A percentile compares a stretch with the other conserved stretches of the same genome.
Conservation (phyloP, 2,329 filamentous ascomycete species). For the Calonectria hawksworthii region DNA sequence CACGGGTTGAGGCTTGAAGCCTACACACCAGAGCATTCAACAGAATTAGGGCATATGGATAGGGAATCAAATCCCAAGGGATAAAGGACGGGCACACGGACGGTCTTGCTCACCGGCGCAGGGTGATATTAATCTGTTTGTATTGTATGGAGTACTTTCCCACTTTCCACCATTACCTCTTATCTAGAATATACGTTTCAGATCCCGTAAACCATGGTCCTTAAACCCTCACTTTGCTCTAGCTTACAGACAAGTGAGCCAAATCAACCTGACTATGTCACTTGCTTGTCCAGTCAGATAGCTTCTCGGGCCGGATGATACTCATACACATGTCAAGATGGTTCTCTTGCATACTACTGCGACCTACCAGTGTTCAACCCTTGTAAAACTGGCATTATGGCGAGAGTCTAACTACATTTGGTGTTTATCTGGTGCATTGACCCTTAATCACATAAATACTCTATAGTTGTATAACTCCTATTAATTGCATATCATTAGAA, state of each 20-base stretch:
- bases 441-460: neutral
- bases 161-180: neutral
- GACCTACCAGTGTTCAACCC: neutral
- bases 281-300: neutral
- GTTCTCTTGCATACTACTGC: neutral
- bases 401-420: neutral
- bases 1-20: neutral
- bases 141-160: slow-evolving; percentile 25
- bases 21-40: neutral
- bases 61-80: neutral
- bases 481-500: neutral
- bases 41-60: slow-evolving; percentile 4
- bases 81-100: slow-evolving; percentile 11
- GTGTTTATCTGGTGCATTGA: neutral
- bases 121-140: slow-evolving; percentile 19
- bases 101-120: slow-evolving; percentile 17
- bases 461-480: no score
- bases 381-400: neutral
- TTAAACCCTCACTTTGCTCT: neutral
- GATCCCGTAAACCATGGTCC: neutral
- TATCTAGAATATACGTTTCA: slow-evolving; percentile 26
- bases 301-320: neutral
- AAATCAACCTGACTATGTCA: neutral
- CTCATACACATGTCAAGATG: neutral
- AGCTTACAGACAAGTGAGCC: no score